phyloP scores from a whole-genome alignment of 2,329 filamentous ascomycete genomes.

The Rhytidhysteron rufulum region DNA sequence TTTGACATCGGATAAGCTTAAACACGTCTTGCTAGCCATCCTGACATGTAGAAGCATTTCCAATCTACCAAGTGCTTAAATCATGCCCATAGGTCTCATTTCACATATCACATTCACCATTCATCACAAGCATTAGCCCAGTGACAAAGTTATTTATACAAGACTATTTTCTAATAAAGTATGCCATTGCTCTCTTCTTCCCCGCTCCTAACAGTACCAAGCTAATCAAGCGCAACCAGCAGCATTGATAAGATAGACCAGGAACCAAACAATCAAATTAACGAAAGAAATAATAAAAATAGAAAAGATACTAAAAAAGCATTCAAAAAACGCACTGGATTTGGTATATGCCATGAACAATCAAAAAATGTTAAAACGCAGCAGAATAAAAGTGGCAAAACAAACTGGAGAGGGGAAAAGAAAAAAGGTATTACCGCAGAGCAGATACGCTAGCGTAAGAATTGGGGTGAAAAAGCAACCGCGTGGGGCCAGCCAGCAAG shows the following conservation, averaged over 20 bases:
- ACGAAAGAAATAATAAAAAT: slow-evolving; percentile 2
- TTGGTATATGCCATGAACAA: slow-evolving; percentile 35
- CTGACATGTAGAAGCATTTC: neutral
- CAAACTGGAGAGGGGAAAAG: slow-evolving; percentile 16
- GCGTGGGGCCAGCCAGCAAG: slow-evolving; percentile 37
- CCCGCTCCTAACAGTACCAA: neutral
- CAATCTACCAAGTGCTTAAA: too few species aligned
- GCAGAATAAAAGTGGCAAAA: slow-evolving; percentile 14
- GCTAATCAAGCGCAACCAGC: slow-evolving; percentile 1
- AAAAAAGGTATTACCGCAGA: slow-evolving; percentile 23
- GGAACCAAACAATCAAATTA: slow-evolving; percentile 1
- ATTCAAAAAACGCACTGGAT: slow-evolving; percentile 4
- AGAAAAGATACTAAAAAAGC: neutral
- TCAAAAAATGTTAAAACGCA: slow-evolving; percentile 9
- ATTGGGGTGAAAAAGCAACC: slow-evolving; percentile 22
- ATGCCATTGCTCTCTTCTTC: neutral
- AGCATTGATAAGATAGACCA: neutral
- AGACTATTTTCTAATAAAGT: slow-evolving; percentile 16
- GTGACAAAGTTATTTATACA: slow-evolving; percentile 21
- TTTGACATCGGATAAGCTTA: slow-evolving; percentile 2
- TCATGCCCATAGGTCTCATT: neutral
- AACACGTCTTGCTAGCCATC: slow-evolving; percentile 4
- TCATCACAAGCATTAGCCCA: neutral
- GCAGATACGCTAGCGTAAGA: slow-evolving; percentile 16
- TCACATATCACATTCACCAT: neutral